Evolutionary conservation across 352 stramenopile genomes (phyloP).

Genomic region (Pythium periplocum): DNA sequence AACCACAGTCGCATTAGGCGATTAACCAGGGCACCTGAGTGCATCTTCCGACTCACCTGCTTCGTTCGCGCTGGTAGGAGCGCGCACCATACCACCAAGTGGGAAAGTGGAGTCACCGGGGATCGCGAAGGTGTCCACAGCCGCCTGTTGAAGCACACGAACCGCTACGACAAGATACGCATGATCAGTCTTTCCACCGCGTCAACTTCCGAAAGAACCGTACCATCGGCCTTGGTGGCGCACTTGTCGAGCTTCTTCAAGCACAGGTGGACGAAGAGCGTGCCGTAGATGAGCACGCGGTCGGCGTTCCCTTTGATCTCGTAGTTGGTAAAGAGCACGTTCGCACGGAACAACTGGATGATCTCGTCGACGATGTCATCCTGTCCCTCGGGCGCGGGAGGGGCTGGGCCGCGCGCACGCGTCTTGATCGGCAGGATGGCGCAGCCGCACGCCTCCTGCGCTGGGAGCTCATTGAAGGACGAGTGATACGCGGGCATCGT

Average conservation of each 20-base stretch:
- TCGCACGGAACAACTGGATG: conserved; percentile 90
- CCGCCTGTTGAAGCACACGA: conserved; percentile 75
- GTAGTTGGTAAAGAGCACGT: conserved; percentile 94
- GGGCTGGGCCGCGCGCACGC: conserved; percentile 79
- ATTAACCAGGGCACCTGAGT: not conserved
- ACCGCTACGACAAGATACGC: conserved; percentile 27
- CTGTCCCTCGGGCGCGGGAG: conserved; percentile 60
- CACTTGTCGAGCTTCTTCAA: conserved; percentile 89
- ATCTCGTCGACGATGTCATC: conserved; percentile 94
- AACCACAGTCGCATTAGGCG: not conserved
- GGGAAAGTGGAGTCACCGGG: conserved; percentile 83
- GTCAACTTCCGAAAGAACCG: not conserved
- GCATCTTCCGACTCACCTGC: conserved; percentile 30
- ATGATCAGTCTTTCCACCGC: not conserved
- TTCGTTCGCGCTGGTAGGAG: conserved; percentile 66
- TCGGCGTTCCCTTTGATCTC: conserved; percentile 89
- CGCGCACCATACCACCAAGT: conserved; percentile 75
- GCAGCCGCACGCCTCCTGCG: conserved; percentile 81
- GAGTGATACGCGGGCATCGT: conserved; percentile 92
- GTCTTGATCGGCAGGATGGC: conserved; percentile 90
- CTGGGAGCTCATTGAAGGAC: conserved; percentile 67
- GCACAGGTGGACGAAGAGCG: conserved; percentile 88
- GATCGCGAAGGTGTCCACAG: conserved; percentile 81
- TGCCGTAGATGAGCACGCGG: conserved; percentile 93
- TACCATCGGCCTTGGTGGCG: conserved; percentile 68